Base-by-base conservation (phyloP, 2,329 filamentous ascomycete genomes). In the Botrytis fabae region DNA sequence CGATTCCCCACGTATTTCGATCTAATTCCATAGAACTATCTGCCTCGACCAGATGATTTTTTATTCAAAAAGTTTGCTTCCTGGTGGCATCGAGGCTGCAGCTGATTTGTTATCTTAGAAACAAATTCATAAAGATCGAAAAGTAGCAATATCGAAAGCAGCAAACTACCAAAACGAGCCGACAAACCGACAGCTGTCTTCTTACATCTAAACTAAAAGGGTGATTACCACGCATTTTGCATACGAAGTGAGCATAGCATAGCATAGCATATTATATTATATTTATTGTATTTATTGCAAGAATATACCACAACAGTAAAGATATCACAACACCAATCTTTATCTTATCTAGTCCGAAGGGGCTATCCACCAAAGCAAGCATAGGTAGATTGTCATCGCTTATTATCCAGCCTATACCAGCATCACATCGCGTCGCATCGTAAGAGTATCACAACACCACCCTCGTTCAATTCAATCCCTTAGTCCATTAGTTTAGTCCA, bases 1-100 rank as follows among this genome's bases (percentile, higher is more conserved):
- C 60, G 32, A 48, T 64, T 54, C 59, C 60, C 69, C 69, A 64
- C 60, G 60, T 57, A 65, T 65, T n/a, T 20, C 22, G 25, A 42
- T 68, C 28, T 16, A 22, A 51, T 68, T 68, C 18, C 6, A 38
- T n/a, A 22, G 22, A 7, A 48, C 8, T 20, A n/a, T 14, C 5
- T 2, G 7, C 25, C 25, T 22, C 5, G 35, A 7, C 35, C 10
- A 42, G 20, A 32, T 42, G 7, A 42, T 16, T 42, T 22, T 40
- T 20, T 28, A 12, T 14, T 42, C 35, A 5, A 54, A 10, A 32
- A 9, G 14, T 28, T 16, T 28, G 16, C 8, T 54, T 22, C 62
- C 12, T 35, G 20, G 42, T 16, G 42, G 35, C 28, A n/a, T 25
- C 10, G 57, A 22, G 6, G 12, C 8, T 40, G 0, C 5, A 48